Evolutionary conservation across 75 land plant genomes (phyloP), one percentile per base, ranked within the genome.

Genomic region (Larix kaempferi): DNA sequence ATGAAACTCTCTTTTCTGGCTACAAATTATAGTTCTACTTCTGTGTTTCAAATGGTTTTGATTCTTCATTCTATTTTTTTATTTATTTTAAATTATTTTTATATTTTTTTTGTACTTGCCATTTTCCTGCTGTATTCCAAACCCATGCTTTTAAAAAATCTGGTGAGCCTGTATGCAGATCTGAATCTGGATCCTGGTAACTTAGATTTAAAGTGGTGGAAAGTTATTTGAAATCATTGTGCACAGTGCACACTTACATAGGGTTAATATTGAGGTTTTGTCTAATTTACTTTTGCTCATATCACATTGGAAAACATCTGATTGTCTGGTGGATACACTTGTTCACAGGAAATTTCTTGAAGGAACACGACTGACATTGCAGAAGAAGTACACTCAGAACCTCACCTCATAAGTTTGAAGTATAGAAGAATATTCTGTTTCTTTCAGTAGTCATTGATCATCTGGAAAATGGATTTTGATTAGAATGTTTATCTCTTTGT

Each of bases 291-390:
- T 65, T 25, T 5, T 65, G 2, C 17, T 14, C 27, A 25, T 26
- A 62, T 65, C 5, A 17, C 35, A 37, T 44, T 69, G 23, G 41
- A 41, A 19, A 37, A 49, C 54, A 44, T 65, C 35, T 21, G 23
- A 69, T 3, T 41, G n/a, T 69, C 21, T n/a, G 1, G 12, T 69
- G 44, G 23, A 69, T 49, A 54, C 54, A 6, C 25, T 73, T 73
- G 58, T 56, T 27, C 29, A 75, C 94, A 91, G 94, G 85, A 89
- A 87, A 73, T 81, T 16, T 19, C 89, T 89, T 78, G 91, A 89
- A 61, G 94, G 94, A 74, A 89, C 94, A 76, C 79, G 91, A 67
- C 85, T 91, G 65, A 91, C 94, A 29, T 33, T 86, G 33, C 78
- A 87, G 49, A 89, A 89, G 81, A 81, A 66, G 94, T 91, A 87